Evolutionary conservation across 768 basidiomycete species (phyloP).

Genomic region (Lentinula edodes): DNA sequence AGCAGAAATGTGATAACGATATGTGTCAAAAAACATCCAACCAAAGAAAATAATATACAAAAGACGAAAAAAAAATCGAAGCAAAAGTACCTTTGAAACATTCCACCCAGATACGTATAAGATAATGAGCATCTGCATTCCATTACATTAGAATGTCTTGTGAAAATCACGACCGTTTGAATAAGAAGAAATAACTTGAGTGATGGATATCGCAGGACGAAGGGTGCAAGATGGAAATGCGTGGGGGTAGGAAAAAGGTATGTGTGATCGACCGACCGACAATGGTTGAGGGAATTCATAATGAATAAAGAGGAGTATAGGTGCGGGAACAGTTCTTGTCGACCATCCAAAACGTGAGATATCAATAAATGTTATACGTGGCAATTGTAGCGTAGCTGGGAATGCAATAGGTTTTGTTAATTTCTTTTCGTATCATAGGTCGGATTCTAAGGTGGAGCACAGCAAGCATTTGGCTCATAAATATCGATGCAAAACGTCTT

Average conservation of each 20-base stretch:
- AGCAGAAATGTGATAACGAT: too few species aligned
- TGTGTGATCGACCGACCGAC: background rate
- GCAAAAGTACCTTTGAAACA: too few species aligned
- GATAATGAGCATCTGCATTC: too few species aligned
- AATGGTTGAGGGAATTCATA: background rate
- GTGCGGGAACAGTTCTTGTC: background rate
- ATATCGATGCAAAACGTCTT: background rate
- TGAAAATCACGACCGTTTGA: too few species aligned
- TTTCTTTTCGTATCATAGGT: background rate
- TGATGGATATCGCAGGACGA: background rate
- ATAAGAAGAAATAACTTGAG: too few species aligned
- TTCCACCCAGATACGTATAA: too few species aligned
- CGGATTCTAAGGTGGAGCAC: background rate
- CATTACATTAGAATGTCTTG: too few species aligned
- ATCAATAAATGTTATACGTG: background rate
- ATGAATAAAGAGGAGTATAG: background rate
- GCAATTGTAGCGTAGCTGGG: background rate
- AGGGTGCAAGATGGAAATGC: too few species aligned
- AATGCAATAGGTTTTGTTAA: background rate
- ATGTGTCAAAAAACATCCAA: too few species aligned
- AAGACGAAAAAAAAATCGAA: too few species aligned
- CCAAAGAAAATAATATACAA: too few species aligned
- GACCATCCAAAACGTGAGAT: background rate
- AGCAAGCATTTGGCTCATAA: background rate
- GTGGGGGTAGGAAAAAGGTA: background rate